These are phyloP conservation scores for Neurospora africana DNA, from an alignment of 495 filamentous ascomycete species.

Conservation along the genomic window DNA sequence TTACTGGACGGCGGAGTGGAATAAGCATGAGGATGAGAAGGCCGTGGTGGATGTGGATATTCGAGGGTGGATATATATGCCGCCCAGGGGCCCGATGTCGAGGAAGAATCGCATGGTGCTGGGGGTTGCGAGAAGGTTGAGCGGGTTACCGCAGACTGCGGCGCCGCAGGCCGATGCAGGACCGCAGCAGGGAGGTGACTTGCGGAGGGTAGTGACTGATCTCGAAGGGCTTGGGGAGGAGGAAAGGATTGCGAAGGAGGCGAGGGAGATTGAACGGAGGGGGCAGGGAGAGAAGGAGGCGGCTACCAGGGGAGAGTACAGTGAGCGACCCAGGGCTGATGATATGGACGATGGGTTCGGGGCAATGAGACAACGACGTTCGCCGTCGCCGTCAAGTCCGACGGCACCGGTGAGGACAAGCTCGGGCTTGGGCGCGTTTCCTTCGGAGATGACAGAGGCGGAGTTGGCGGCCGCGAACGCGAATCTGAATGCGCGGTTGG, in stretches of 20 bases:
- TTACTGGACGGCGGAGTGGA: slow-evolving; percentile 62
- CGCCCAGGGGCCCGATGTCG: slow-evolving; percentile 75
- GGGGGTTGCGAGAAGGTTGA: slow-evolving; percentile 70
- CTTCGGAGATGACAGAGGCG: slow-evolving; percentile 49
- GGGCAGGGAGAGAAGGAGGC: slow-evolving; percentile 61
- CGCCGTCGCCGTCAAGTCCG: slow-evolving; percentile 23
- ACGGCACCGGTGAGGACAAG: slow-evolving; percentile 19
- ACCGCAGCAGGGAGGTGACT: background rate
- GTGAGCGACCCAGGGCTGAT: slow-evolving; percentile 29
- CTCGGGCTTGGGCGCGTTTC: slow-evolving; percentile 31
- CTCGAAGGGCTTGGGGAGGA: slow-evolving; percentile 38
- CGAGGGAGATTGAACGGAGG: slow-evolving; percentile 57
- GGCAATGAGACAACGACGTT: background rate
- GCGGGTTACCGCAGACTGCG: slow-evolving; percentile 53
- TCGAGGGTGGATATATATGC: slow-evolving; percentile 85
- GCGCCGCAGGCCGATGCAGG: slow-evolving; percentile 34
- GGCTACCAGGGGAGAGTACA: slow-evolving; percentile 52
- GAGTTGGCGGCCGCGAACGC: slow-evolving; percentile 73
- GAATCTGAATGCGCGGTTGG: slow-evolving; percentile 74
- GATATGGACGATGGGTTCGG: slow-evolving; percentile 18
- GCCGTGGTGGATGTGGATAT: slow-evolving; percentile 89
- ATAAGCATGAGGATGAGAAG: slow-evolving; percentile 60
- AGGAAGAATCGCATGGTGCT: slow-evolving; percentile 78
- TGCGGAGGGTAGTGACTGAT: slow-evolving; percentile 11
- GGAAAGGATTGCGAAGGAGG: slow-evolving; percentile 58